Percentiles rank a stretch among this genome's conserved stretches.
These are phyloP conservation scores for Dipodascus geniculatus DNA, from an alignment of 805 yeast genomes.

Conservation along the genomic window DNA sequence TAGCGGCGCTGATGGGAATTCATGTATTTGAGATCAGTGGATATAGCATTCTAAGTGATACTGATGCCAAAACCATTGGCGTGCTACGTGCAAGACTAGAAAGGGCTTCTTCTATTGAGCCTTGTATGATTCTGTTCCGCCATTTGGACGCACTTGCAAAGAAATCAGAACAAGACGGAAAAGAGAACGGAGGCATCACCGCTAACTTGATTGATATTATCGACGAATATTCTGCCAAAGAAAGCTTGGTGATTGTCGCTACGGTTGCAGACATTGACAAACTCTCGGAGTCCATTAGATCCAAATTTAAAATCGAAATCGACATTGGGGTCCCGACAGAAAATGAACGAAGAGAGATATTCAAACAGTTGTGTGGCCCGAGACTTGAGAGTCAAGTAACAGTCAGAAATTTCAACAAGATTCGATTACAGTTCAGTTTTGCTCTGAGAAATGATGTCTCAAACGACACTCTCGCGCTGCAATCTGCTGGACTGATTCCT, in stretches of 20 bases:
- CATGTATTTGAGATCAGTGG: conserved; percentile 62
- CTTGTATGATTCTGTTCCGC: conserved; percentile 41
- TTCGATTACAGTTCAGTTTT: conserved; percentile 15
- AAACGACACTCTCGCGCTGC: conserved; percentile 50
- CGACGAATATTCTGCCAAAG: conserved; percentile 37
- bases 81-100: conserved; percentile 66
- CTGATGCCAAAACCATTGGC: conserved; percentile 72
- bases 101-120: conserved; percentile 36
- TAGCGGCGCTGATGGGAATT: conserved; percentile 49
- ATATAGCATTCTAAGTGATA: conserved; percentile 52
- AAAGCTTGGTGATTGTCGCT: conserved; percentile 44
- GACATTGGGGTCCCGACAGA: conserved; percentile 71
- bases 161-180: conserved; percentile 48
- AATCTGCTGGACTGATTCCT: conserved; percentile 89
- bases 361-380: conserved; percentile 32
- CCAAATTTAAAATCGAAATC: conserved; percentile 65
- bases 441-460: conserved; percentile 40
- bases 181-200: conserved; percentile 26
- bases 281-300: conserved; percentile 52
- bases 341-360: conserved; percentile 53
- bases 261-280: conserved; percentile 60
- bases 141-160: conserved; percentile 72
- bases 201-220: conserved; percentile 45
- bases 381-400: conserved; percentile 5
- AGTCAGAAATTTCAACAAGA: conserved; percentile 4